Percentiles rank a stretch among this genome's conserved stretches.
These are phyloP conservation scores for Aspergillus transmontanensis DNA, from an alignment of 2,329 filamentous ascomycete genomes.

Conservation along the genomic window DNA sequence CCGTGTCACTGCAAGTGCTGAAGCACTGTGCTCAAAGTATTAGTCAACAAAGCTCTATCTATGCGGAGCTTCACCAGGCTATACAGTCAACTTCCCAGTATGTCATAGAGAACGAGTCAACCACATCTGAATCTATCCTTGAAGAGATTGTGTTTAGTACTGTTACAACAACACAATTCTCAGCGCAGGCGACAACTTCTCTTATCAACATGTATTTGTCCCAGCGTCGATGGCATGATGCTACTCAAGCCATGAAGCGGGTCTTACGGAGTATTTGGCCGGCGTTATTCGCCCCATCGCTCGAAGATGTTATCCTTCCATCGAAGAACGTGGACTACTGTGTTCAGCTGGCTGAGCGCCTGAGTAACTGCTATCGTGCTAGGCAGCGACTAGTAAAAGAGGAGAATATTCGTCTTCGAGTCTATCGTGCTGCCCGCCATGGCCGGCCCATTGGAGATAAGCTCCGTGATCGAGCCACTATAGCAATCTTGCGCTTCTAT, in stretches of 20 bases:
- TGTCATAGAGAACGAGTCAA: conserved; percentile 43
- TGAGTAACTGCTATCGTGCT: conserved; percentile 50
- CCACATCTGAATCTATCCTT: conserved; percentile 45
- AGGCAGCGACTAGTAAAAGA: conserved; percentile 39
- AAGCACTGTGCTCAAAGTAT: conserved; percentile 46
- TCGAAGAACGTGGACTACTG: conserved; percentile 47
- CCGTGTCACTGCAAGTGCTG: conserved; percentile 51
- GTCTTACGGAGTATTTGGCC: conserved; percentile 52
- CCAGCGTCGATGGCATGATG: conserved; percentile 52
- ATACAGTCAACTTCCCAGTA: conserved; percentile 47
- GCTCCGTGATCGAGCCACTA: conserved; percentile 29
- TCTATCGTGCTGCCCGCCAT: conserved; percentile 38
- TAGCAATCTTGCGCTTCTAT: conserved; percentile 33
- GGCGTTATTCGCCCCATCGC: conserved; percentile 47
- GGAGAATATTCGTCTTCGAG: conserved; percentile 38
- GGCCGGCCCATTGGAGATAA: conserved; percentile 35
- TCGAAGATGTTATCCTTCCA: conserved; percentile 49
- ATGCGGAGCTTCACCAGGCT: conserved; percentile 48
- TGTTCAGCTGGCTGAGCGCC: conserved; percentile 49
- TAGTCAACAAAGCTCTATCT: conserved; percentile 35
- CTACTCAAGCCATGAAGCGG: conserved; percentile 48
- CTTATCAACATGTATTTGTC: conserved; percentile 47
- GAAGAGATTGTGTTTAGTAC: conserved; percentile 50
- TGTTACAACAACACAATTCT: conserved; percentile 44
- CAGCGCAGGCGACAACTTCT: conserved; percentile 45